Conservation (phyloP, 2,329 filamentous ascomycete species). For the Colletotrichum sp. region DNA sequence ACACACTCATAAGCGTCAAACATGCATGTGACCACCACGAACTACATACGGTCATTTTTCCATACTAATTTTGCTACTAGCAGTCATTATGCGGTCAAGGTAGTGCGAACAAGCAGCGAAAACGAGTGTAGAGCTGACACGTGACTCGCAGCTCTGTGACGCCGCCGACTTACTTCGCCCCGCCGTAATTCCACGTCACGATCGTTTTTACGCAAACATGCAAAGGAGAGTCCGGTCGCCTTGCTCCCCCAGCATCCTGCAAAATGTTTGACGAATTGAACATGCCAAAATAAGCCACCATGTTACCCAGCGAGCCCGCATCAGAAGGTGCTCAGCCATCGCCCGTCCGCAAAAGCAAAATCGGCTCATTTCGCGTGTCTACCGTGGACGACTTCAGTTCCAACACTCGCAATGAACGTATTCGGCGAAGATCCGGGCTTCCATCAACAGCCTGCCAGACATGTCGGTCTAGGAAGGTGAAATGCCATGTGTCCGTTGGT, state of each 20-base stretch:
- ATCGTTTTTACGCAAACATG: background rate
- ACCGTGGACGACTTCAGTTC: background rate
- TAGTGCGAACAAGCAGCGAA: background rate
- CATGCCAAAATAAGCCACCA: background rate
- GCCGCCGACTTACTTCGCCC: background rate
- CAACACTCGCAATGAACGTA: background rate
- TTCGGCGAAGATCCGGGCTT: background rate
- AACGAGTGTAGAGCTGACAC: background rate
- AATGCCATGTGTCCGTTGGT: background rate
- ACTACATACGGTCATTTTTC: background rate
- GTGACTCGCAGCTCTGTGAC: background rate
- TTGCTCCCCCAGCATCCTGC: background rate
- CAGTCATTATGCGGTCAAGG: background rate
- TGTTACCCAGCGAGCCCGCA: background rate
- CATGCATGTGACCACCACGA: background rate
- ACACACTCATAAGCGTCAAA: background rate
- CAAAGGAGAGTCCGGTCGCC: fast-evolving
- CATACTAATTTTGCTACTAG: background rate
- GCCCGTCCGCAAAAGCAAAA: background rate
- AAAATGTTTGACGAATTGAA: background rate
- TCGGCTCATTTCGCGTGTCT: background rate
- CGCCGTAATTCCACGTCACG: background rate
- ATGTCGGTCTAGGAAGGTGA: background rate
- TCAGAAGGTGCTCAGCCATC: background rate
- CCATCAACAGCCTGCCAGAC: background rate